These are phyloP conservation scores for Tolypocladium ovalisporum DNA, from an alignment of 2,329 filamentous ascomycete genomes.

Conservation along the genomic window DNA sequence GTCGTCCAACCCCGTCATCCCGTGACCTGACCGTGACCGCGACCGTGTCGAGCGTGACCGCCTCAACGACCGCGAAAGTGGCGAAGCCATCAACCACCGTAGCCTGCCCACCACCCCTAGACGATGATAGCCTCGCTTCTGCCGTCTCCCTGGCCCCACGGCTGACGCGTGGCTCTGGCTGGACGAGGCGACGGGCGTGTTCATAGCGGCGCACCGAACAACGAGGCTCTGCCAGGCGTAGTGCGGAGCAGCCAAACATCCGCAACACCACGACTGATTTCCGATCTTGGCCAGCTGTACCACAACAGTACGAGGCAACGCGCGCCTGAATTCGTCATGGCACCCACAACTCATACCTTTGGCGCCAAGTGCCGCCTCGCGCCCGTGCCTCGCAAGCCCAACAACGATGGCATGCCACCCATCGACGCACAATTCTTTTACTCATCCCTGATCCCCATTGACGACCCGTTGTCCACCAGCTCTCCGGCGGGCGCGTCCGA, in stretches of 20 bases:
- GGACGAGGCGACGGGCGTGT: background rate
- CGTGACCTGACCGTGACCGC: background rate
- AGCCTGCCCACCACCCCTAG: background rate
- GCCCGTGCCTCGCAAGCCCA: slow-evolving; percentile 27
- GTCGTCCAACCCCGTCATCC: background rate
- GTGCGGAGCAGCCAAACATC: background rate
- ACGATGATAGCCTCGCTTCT: background rate
- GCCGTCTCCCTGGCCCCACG: background rate
- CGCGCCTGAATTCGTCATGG: background rate
- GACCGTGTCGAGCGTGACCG: background rate
- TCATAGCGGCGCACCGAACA: background rate
- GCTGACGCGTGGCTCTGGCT: slow-evolving; percentile 1
- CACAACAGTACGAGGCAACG: background rate
- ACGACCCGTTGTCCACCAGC: slow-evolving; percentile 70
- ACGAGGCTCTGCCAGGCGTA: background rate
- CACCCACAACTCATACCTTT: slow-evolving; percentile 38
- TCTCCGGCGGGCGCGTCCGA: slow-evolving; percentile 40
- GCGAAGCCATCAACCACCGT: background rate
- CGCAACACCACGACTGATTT: background rate
- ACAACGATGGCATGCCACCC: slow-evolving; percentile 42
- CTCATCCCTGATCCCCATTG: slow-evolving; percentile 68
- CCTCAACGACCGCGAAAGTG: background rate
- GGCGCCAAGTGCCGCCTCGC: slow-evolving; percentile 48
- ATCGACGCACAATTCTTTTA: slow-evolving; percentile 75
- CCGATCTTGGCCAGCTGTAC: background rate